Base-by-base conservation (phyloP, 176 grass and related monocot genomes). In the Canna indica region DNA sequence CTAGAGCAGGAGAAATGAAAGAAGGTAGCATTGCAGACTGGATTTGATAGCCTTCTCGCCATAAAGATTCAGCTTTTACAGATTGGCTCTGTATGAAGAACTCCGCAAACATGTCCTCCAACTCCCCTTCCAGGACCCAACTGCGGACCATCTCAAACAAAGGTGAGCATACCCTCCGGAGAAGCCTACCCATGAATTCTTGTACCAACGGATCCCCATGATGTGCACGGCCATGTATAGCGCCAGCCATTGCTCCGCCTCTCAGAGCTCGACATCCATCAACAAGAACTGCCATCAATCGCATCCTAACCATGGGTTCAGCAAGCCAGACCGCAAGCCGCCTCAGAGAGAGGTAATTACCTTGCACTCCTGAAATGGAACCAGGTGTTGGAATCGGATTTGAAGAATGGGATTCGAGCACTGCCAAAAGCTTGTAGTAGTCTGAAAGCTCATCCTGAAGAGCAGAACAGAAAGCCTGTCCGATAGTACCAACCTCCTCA, bases 121-220 rank as follows among this genome's bases (percentile, higher is more conserved):
- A 77, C 52, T 96, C 88, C 17, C 92, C 92, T 81, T 91, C 85
- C 62, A 89, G 71, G 11, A 96, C 88, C 92, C 92, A 96, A 61
- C 85, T 83, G 10, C 76, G 47, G 45, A 96, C 92, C 92, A 96
- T 96, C 77, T 96, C 88, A 44, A 96, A 96, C n/a, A 96, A 75
- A 9, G 92, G 92, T 1, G 92, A 96, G 73, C 92, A 96, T 11
- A 91, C 88, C 26, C 88, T 53, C 11, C 78, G 83, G 24, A 96
- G 78, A 53, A 96, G 82, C 18, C 83, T 75, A 7, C 79, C 85
- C 92, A 96, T 96, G 62, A 96, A 96, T 25, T 96, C 88, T 78
- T 88, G 85, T 50, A 89, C 64, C 72, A 91, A 78, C 10, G 88
- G 92, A 80, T 96, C 88, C 15, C 92, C 92, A 68, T 96, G 92